Evolutionary conservation across 805 yeast genomes (phyloP), one percentile per base, ranked within the genome.

Genomic region (Kluyveromyces wickerhamii): DNA sequence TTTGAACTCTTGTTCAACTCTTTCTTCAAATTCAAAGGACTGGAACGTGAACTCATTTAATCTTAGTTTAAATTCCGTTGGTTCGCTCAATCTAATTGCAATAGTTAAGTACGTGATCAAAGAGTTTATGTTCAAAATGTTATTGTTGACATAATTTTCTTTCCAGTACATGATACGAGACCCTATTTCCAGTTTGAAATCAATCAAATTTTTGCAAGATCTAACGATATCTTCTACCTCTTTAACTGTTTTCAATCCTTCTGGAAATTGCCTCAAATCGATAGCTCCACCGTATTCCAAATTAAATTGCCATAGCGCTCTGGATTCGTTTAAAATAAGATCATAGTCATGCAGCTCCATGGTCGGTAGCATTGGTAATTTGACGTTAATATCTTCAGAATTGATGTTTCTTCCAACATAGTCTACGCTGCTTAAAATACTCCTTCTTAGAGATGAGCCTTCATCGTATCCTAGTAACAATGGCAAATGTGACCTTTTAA

Each of bases 291-390:
- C 61, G 24, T 30, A 41, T 27, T 51, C 55, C 9, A 55, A 28
- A 41, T 51, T 49, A 36, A 54, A 57, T 15, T 49, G 49, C 77
- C 94, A 74, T 5, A 89, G 38, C 0, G 96, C 96, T 39, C 74
- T 68, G 0, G 89, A 74, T 57, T 89, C 97, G 0, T 79, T 77
- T 27, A 81, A 36, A 1, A 84, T 58, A 41, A 75, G 69, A 15
- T 63, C 50, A 10, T 52, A 41, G 3, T 61, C 41, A 2, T 47
- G 45, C 7, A 82, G 51, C 7, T 64, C 63, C 1, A 63, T 45
- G 1, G 74, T 50, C 1, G 95, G 88, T 27, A 89, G 60, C 38
- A 89, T 72, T 3, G 96, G 96, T 2, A 86, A 26, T 21, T 38
- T 32, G 8, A 40, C 40, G 7, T 36, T 38, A 7, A 43, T 42